phyloP scores from a whole-genome alignment of 2,329 filamentous ascomycete genomes.

The Mycosphaerella arachidis region DNA sequence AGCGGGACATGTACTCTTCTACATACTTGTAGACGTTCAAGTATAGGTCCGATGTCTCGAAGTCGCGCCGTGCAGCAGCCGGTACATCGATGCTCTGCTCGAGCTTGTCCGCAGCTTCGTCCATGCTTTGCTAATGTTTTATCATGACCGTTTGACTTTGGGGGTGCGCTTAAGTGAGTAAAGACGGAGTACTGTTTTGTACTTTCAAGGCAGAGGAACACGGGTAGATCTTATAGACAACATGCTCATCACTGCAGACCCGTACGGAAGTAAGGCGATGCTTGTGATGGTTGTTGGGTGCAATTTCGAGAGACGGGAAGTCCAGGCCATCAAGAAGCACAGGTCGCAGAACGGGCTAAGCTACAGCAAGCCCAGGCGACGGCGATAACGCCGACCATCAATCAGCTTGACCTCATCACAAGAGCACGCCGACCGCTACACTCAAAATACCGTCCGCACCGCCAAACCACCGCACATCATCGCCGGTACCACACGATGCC shows the following conservation, averaged over 20 bases:
- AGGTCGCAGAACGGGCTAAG: neutral
- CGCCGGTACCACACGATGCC: conserved; percentile 61
- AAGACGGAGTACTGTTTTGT: neutral
- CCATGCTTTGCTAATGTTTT: neutral
- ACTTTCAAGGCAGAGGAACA: neutral
- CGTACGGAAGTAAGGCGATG: neutral
- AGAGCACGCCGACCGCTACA: neutral
- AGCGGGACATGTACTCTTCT: conserved; percentile 66
- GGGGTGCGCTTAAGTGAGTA: neutral
- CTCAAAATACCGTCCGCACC: neutral
- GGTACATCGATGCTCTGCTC: neutral
- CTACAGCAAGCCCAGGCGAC: neutral
- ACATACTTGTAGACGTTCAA: conserved; percentile 54
- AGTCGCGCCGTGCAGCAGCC: conserved; percentile 12
- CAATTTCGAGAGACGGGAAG: neutral
- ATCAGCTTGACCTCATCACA: neutral
- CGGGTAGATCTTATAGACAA: neutral
- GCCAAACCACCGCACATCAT: neutral
- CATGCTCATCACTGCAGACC: neutral
- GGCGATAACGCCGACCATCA: neutral
- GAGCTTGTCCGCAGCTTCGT: neutral
- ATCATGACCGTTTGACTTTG: neutral
- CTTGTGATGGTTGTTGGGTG: neutral
- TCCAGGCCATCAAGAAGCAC: neutral
- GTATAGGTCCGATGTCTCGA: conserved; percentile 30